These are phyloP conservation scores for Hypoxylon sp. DNA, from an alignment of 2,329 filamentous ascomycete species.

Conservation along the genomic window DNA sequence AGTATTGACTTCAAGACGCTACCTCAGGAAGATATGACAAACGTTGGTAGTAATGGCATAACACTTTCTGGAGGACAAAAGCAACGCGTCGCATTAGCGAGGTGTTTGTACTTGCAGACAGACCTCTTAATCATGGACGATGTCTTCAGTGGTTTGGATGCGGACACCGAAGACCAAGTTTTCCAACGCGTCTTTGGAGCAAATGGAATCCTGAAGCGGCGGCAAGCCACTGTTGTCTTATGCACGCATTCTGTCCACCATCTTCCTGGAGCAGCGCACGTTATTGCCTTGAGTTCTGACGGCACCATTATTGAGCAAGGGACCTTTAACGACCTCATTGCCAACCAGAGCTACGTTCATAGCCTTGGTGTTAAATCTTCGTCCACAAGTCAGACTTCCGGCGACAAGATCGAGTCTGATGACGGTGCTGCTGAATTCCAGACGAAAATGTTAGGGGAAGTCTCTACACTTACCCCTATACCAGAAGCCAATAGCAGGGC, in stretches of 20 bases:
- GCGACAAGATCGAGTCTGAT: conserved; percentile 10
- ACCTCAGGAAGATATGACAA: conserved; percentile 57
- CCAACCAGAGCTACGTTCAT: conserved; percentile 48
- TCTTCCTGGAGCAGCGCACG: conserved; percentile 61
- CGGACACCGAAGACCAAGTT: conserved; percentile 54
- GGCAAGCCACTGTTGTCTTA: conserved; percentile 52
- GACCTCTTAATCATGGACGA: conserved; percentile 57
- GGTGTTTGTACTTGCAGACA: conserved; percentile 54
- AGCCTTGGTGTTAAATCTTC: conserved; percentile 43
- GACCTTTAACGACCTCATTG: conserved; percentile 57
- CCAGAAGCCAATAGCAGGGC: conserved; percentile 18
- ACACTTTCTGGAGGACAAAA: conserved; percentile 65
- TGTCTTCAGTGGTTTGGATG: conserved; percentile 57
- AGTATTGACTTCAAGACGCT: conserved; percentile 55
- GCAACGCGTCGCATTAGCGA: conserved; percentile 58
- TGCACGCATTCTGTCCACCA: conserved; percentile 60
- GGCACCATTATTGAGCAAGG: conserved; percentile 63
- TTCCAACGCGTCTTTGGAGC: conserved; percentile 53
- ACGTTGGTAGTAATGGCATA: conserved; percentile 63
- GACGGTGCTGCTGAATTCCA: not conserved
- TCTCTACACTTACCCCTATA: conserved; percentile 17
- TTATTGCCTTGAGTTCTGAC: conserved; percentile 61
- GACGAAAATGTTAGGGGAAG: not conserved
- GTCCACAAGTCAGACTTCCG: conserved; percentile 33
- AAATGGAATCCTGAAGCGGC: conserved; percentile 48